Base-by-base conservation (phyloP, 1,284 basidiomycete species). In the Neotropicomus parvogracilis region DNA sequence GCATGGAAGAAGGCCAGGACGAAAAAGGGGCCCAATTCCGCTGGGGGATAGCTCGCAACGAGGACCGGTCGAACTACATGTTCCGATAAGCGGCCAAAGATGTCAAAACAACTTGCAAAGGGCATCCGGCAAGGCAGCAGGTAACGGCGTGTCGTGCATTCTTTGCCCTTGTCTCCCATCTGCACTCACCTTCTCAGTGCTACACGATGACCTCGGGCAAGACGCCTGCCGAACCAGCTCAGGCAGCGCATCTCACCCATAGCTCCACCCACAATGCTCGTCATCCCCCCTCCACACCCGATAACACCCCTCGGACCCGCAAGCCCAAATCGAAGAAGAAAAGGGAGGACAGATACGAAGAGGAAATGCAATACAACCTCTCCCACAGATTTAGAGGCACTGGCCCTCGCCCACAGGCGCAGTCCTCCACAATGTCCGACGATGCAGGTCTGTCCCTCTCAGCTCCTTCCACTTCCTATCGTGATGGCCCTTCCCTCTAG, bases 221-320 rank as follows among this genome's bases (percentile, higher is more conserved):
- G 59, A 64, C 55, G 53, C 41, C 64, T 53, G 54, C 60, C 54
- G 62, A 66, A 49, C 50, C 53, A 53, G 46, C 66, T 46, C 63
- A 63, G 50, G 43, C 60, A 44, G 50, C 77, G 52, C 83, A 80
- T 70, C 74, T 81, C 54, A 76, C 76, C 45, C 77, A 79, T 59
- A 66, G 71, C 63, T 72, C 76, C 61, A 73, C 70, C 44, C 79
- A 77, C 59, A 77, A 79, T 63, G 78, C 73, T 53, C 79, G 78
- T 59, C 57, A 71, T 56, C 69, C 75, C 33, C 70, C 76, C 54
- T 67, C 74, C 52, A 71, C 77, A 16, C 69, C 75, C 44, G 78
- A 83, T 64, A 80, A 73, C 64, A 68, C 71, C 43, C 75, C 77
- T 40, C 71, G 76, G 51, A 69, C 76, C 36, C 76, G 78, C 52